Evolutionary conservation across 1,284 basidiomycete genomes (phyloP), one percentile per base, ranked within the genome.

Genomic region (Athelia psychrophila): DNA sequence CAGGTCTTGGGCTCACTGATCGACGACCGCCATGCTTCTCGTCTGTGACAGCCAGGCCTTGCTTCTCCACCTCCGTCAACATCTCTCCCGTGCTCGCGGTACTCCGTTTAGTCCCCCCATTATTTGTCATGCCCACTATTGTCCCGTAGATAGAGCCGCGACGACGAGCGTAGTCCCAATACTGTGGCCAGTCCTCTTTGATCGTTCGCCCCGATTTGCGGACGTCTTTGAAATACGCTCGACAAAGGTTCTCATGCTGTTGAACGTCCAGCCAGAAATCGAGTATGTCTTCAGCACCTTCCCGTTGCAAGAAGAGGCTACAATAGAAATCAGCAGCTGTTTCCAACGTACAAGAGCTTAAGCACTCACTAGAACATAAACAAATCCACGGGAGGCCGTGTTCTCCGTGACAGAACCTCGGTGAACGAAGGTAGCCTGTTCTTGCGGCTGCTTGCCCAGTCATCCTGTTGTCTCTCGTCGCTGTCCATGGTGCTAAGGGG

Each of bases 231-330:
- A 99, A 98, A 72, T 98, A 98, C 6, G 95, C 96, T 54, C 95
- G 83, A 72, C 95, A 99, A 42, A 99, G 83, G 67, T 98, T 98
- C 74, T 98, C 97, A 68, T 99, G 96, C 73, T 98, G 96, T 64
- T 98, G 94, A 2, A 98, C 96, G 65, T 99, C 96, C 30, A 99
- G 84, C 95, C 95, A 99, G 63, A 99, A 99, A 70, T 98, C 96
- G 48, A 99, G 76, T 40, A 95, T 91, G 67, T 98, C 95, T 67
- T 98, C 95, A 51, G 93, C 86, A 30, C 91, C 88, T 72, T 98
- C 95, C 36, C 95, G 84, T 67, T 98, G 94, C 38, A 98, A 76
- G 67, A 95, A 97, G 54, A 91, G 78, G 66, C 89, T 91, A 25
- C 25, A n/a, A 48, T 33, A 44, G 23, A 52, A 50, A 53, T 45